Conservation (phyloP, 345 rosid genomes). For the Pugionium dolabratum region DNA sequence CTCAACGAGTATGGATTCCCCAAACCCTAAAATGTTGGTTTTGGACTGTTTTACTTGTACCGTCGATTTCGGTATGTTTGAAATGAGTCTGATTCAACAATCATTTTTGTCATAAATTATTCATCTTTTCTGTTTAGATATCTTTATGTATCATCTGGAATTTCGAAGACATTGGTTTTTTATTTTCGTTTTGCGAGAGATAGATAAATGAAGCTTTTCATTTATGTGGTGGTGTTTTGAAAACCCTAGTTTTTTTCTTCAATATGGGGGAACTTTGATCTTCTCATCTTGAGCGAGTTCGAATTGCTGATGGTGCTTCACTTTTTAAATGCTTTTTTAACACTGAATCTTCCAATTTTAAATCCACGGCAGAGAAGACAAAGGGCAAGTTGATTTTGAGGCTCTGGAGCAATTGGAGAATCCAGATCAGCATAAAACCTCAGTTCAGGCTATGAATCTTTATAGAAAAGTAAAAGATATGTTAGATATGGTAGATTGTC, state of each 20-base stretch:
- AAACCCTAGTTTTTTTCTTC: constrained; percentile 26
- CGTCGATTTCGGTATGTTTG: not conserved
- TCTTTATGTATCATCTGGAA: not conserved
- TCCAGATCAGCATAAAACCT: constrained; percentile 69
- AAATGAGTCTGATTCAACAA: not conserved
- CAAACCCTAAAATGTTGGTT: not conserved
- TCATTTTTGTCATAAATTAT: not conserved
- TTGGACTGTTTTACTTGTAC: not conserved
- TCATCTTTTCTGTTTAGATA: not conserved
- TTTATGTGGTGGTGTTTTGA: not conserved
- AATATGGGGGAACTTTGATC: constrained; percentile 24
- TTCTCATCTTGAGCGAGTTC: not conserved
- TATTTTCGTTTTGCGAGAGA: no score
- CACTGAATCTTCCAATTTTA: constrained; percentile 3
- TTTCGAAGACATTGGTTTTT: not conserved
- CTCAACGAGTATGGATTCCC: constrained; percentile 54
- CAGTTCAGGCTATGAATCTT: constrained; percentile 50
- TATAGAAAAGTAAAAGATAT: constrained; percentile 52
- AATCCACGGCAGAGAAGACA: constrained; percentile 58
- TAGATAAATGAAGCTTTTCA: not conserved
- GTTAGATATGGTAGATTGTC: constrained; percentile 53
- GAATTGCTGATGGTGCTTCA: not conserved
- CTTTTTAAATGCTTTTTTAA: not conserved
- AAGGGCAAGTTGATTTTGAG: constrained; percentile 70
- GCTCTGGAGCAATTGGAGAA: constrained; percentile 85